Evolutionary conservation across 495 filamentous ascomycete species (phyloP).

Genomic region (Penicillium antarcticum): DNA sequence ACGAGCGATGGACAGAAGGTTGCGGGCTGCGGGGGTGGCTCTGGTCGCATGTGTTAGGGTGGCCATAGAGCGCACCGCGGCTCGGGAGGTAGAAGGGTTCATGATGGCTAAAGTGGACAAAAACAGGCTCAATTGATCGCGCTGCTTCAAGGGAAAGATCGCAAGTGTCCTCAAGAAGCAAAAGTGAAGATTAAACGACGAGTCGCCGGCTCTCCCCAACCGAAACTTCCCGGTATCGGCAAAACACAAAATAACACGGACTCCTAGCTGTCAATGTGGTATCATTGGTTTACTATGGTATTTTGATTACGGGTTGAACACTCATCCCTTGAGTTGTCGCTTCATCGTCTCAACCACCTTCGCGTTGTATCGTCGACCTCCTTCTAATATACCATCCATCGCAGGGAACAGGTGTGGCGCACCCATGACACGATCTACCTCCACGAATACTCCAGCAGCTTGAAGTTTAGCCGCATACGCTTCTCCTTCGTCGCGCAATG

Average conservation of each 20-base stretch:
- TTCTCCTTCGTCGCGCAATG: constrained; percentile 45
- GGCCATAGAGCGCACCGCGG: constrained; percentile 46
- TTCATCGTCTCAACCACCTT: constrained; percentile 29
- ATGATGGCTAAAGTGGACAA: constrained; percentile 20
- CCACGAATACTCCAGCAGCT: constrained; percentile 33
- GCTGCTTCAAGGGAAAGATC: not conserved
- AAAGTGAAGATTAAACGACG: constrained; percentile 14
- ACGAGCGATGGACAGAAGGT: constrained; percentile 25
- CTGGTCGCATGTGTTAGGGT: constrained; percentile 38
- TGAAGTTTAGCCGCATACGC: constrained; percentile 40
- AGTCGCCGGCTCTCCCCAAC: constrained; percentile 17
- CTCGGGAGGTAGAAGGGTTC: constrained; percentile 34
- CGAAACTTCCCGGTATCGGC: constrained; percentile 43
- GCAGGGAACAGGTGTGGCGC: constrained; percentile 32
- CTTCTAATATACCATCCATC: constrained; percentile 33
- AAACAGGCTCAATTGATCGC: constrained; percentile 4
- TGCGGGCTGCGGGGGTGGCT: constrained; percentile 40
- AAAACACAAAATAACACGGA: constrained; percentile 15
- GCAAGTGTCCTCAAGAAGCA: not conserved
- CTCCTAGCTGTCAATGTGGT: constrained; percentile 4
- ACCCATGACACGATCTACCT: constrained; percentile 28
- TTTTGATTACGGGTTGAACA: not conserved
- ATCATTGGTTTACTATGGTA: constrained; percentile 18
- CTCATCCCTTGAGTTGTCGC: constrained; percentile 15
- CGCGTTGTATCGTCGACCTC: constrained; percentile 24